These are phyloP conservation scores for Coniosporium tulheliwenetii DNA, from an alignment of 2,329 filamentous ascomycete species.

Conservation along the genomic window DNA sequence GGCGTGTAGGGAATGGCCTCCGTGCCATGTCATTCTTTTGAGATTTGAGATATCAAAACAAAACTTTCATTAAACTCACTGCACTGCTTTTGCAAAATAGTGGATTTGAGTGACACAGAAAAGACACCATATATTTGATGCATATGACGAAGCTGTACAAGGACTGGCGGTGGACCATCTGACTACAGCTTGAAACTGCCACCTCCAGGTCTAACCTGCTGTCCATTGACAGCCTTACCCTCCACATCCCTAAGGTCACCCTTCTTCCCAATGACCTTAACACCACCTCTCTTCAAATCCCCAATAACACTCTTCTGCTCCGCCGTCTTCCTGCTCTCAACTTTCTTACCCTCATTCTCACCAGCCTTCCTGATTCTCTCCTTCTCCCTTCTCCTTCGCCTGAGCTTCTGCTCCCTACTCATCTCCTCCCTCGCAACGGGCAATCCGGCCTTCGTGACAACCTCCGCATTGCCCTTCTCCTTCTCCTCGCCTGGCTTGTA, in stretches of 20 bases:
- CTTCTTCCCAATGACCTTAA: conserved; percentile 83
- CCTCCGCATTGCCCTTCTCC: conserved; percentile 50
- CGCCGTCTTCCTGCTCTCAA: conserved; percentile 43
- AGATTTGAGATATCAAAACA: too few relatives aligned
- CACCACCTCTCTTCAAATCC: conserved; percentile 67
- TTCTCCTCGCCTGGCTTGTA: conserved; percentile 57
- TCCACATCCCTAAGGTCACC: conserved; percentile 74
- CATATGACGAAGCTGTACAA: too few relatives aligned
- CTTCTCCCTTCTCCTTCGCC: conserved; percentile 60
- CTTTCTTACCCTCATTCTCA: conserved; percentile 30
- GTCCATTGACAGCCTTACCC: conserved; percentile 49
- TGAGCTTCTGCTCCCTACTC: conserved; percentile 68
- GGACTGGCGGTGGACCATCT: too few relatives aligned
- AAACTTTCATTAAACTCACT: too few relatives aligned
- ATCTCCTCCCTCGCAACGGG: conserved; percentile 74
- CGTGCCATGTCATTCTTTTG: too few relatives aligned
- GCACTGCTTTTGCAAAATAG: too few relatives aligned
- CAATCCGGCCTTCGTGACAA: conserved; percentile 62
- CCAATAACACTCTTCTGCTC: conserved; percentile 43
- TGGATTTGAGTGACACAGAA: too few relatives aligned
- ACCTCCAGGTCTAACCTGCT: too few relatives aligned
- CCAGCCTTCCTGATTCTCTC: conserved; percentile 63
- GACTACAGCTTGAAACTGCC: too few relatives aligned
- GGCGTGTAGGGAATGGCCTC: too few relatives aligned
- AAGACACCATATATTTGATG: too few relatives aligned